A percentile compares a stretch with the other conserved stretches of the same genome.
Conservation (phyloP, 345 rosid species). For the Lumnitzera littorea region DNA sequence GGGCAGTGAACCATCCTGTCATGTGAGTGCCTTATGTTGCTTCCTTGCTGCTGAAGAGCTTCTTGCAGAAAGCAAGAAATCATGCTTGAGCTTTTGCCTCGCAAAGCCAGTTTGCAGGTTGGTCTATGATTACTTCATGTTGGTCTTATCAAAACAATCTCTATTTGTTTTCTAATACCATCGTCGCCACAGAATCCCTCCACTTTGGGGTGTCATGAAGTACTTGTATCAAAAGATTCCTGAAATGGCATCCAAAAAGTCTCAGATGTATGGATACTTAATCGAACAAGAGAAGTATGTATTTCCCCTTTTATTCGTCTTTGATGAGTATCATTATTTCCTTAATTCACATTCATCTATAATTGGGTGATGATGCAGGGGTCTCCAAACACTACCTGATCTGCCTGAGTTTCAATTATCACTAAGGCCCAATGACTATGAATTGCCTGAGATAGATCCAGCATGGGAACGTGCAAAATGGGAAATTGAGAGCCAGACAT, state of each 20-base stretch:
- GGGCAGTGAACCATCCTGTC: constrained; percentile 66
- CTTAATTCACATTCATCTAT: background rate
- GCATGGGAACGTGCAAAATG: constrained; percentile 46
- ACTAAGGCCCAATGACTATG: constrained; percentile 68
- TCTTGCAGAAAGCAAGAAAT: constrained; percentile 75
- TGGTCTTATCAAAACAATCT: background rate
- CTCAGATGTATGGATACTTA: constrained; percentile 77
- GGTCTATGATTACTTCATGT: background rate
- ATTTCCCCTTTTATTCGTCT: background rate
- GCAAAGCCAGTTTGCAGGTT: constrained; percentile 78
- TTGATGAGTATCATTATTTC: background rate
- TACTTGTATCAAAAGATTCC: constrained; percentile 80
- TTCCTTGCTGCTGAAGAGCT: constrained; percentile 85
- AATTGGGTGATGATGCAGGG: constrained; percentile 31
- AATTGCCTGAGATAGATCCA: constrained; percentile 50
- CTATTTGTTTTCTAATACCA: background rate
- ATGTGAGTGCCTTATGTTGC: constrained; percentile 66
- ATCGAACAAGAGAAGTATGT: constrained; percentile 90
- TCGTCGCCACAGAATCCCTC: constrained; percentile 50
- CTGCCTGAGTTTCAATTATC: constrained; percentile 84
- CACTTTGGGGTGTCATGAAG: constrained; percentile 83
- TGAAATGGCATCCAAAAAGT: constrained; percentile 76
- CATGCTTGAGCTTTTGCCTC: constrained; percentile 72
- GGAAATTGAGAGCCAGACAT: constrained; percentile 45
- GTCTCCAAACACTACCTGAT: constrained; percentile 65